Evolutionary conservation across 805 yeast genomes (phyloP).

Genomic region (Pichia ethanolica): DNA sequence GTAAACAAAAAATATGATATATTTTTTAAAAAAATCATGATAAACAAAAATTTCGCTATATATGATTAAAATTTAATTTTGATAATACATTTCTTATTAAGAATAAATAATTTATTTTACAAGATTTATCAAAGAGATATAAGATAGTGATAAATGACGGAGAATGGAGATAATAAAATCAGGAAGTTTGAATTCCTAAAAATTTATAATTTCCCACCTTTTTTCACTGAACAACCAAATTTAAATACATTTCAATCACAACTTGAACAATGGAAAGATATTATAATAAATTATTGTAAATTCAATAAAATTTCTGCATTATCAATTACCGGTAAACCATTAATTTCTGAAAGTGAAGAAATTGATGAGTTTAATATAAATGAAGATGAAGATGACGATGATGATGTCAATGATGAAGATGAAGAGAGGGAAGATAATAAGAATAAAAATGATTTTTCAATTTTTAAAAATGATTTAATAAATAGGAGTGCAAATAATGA

Average conservation of each 20-base stretch:
- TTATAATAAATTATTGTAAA: constrained; percentile 57
- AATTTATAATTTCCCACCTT: constrained; percentile 78
- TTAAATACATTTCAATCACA: constrained; percentile 72
- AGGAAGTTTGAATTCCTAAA: constrained; percentile 29
- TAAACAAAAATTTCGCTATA: too few relatives aligned
- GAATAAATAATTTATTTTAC: too few relatives aligned
- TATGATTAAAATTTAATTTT: too few relatives aligned
- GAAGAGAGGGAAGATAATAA: constrained; percentile 4
- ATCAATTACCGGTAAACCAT: constrained; percentile 30
- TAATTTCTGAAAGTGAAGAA: constrained; percentile 7
- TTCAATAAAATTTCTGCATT: constrained; percentile 48
- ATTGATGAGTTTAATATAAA: neutral
- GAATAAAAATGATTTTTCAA: constrained; percentile 8
- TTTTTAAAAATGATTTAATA: constrained; percentile 47
- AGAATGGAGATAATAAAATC: neutral
- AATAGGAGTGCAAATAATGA: constrained; percentile 48
- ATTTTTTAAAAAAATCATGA: too few relatives aligned
- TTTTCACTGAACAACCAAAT: constrained; percentile 85
- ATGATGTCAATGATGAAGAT: constrained; percentile 19
- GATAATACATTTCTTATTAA: too few relatives aligned
- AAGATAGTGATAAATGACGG: neutral
- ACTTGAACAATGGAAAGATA: constrained; percentile 64
- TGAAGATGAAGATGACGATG: constrained; percentile 12
- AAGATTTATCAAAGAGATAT: too few relatives aligned
- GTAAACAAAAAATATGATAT: too few relatives aligned